Conservation (phyloP, 352 stramenopile genomes). For the Phytophthora cryptogea region DNA sequence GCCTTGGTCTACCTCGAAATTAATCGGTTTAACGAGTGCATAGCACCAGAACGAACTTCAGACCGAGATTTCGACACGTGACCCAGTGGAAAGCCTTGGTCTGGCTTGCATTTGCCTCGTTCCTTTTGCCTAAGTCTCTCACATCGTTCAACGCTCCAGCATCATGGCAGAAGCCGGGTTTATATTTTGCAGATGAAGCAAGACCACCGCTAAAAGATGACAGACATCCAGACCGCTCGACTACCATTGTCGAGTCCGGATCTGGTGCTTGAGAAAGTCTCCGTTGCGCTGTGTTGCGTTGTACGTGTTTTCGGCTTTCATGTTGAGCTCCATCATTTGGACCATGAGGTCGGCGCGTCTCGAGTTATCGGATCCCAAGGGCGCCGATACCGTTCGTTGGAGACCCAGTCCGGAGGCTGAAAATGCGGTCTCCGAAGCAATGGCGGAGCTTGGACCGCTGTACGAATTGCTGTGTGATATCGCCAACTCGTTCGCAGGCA, state of each 20-base stretch:
- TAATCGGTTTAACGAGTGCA: conserved; percentile 18
- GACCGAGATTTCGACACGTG: conserved; percentile 5
- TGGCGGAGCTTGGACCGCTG: conserved; percentile 9
- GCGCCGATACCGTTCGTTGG: conserved; percentile 7
- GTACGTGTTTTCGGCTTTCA: conserved; percentile 41
- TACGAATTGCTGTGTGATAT: conserved; percentile 21
- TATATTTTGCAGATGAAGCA: conserved; percentile 1
- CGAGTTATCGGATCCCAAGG: conserved; percentile 1
- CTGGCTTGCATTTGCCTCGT: not conserved
- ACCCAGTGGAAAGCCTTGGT: conserved; percentile 13
- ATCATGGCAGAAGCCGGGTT: conserved; percentile 2
- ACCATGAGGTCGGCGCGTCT: conserved; percentile 14
- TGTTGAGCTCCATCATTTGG: conserved; percentile 44
- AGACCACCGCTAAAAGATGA: conserved; percentile 1
- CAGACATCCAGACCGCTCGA: not conserved
- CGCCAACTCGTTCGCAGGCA: conserved; percentile 4
- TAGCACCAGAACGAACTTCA: too few species aligned
- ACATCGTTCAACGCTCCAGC: conserved; percentile 5
- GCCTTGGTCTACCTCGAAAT: not conserved
- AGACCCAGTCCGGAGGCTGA: conserved; percentile 3
- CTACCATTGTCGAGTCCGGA: conserved; percentile 19
- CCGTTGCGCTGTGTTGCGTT: conserved; percentile 45
- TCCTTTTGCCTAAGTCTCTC: too few species aligned
- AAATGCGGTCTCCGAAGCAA: conserved; percentile 1
- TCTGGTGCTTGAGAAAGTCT: conserved; percentile 25